phyloP scores from a whole-genome alignment of 2,329 filamentous ascomycete species.

The Fusarium globosum region DNA sequence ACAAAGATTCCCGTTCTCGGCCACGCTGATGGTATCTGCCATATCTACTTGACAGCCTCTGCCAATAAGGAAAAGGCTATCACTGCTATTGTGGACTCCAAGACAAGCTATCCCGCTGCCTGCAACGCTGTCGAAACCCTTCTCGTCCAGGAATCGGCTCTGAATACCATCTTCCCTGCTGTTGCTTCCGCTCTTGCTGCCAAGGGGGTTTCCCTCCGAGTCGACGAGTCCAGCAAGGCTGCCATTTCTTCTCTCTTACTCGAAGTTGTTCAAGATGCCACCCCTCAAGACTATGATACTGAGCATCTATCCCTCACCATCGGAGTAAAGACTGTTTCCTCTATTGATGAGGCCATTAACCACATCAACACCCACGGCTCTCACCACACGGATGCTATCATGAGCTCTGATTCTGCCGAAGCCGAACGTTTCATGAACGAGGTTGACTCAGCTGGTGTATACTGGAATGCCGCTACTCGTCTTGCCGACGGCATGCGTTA shows the following conservation, averaged over 20 bases:
- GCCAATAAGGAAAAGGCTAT: conserved; percentile 78
- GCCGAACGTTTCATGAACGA: conserved; percentile 86
- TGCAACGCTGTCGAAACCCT: conserved; percentile 96
- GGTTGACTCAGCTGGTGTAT: conserved; percentile 91
- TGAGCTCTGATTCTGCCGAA: conserved; percentile 74
- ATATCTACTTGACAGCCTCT: conserved; percentile 83
- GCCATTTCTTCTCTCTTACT: conserved; percentile 64
- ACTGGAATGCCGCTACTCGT: conserved; percentile 95
- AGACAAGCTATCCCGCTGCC: conserved; percentile 93
- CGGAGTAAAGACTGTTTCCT: conserved; percentile 81
- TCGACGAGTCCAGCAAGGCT: conserved; percentile 76
- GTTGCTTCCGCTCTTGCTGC: conserved; percentile 79
- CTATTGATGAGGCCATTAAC: conserved; percentile 75
- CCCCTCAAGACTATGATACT: conserved; percentile 80
- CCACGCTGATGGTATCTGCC: conserved; percentile 94
- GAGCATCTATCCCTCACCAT: conserved; percentile 90
- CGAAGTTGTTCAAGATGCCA: conserved; percentile 70
- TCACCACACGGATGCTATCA: conserved; percentile 92
- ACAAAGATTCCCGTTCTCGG: conserved; percentile 96
- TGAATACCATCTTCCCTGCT: conserved; percentile 73
- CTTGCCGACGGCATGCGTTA: conserved; percentile 98
- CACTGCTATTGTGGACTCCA: conserved; percentile 87
- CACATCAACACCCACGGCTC: conserved; percentile 96
- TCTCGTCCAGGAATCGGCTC: conserved; percentile 79
- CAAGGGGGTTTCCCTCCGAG: conserved; percentile 84